These are phyloP conservation scores for Penicillium sp. DNA, from an alignment of 2,329 filamentous ascomycete genomes.

Conservation along the genomic window DNA sequence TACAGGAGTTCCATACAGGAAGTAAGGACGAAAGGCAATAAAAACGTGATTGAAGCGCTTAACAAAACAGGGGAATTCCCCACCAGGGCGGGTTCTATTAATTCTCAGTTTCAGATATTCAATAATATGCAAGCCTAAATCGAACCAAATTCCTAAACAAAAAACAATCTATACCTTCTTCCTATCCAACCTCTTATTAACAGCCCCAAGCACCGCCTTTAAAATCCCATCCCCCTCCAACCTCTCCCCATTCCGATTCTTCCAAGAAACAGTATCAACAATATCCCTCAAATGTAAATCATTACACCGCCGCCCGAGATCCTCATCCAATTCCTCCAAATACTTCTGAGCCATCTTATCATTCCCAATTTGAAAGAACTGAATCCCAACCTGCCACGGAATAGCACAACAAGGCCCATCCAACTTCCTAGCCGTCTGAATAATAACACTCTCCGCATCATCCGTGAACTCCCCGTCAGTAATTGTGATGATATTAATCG, in stretches of 20 bases:
- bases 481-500: constrained; percentile 87
- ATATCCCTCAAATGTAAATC: constrained; percentile 66
- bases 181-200: constrained; percentile 53
- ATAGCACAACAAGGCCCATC: constrained; percentile 64
- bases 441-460: constrained; percentile 70
- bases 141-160: too few species aligned
- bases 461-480: constrained; percentile 84
- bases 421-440: constrained; percentile 66
- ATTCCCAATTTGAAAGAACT: constrained; percentile 92
- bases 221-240: constrained; percentile 71
- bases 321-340: constrained; percentile 73
- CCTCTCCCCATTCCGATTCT: constrained; percentile 44
- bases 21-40: too few species aligned
- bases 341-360: constrained; percentile 64
- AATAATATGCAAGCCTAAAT: background rate
- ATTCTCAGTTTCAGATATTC: constrained; percentile 3
- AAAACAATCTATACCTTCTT: background rate
- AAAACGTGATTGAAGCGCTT: too few species aligned
- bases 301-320: constrained; percentile 55
- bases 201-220: constrained; percentile 77
- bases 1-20: too few species aligned
- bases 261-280: constrained; percentile 83
- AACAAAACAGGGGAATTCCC: background rate
- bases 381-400: constrained; percentile 81
- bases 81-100: constrained; percentile 16